A percentile compares a stretch with the other conserved stretches of the same genome.
phyloP scores from a whole-genome alignment of 305 asterid genomes.

The Fraxinus albicans region DNA sequence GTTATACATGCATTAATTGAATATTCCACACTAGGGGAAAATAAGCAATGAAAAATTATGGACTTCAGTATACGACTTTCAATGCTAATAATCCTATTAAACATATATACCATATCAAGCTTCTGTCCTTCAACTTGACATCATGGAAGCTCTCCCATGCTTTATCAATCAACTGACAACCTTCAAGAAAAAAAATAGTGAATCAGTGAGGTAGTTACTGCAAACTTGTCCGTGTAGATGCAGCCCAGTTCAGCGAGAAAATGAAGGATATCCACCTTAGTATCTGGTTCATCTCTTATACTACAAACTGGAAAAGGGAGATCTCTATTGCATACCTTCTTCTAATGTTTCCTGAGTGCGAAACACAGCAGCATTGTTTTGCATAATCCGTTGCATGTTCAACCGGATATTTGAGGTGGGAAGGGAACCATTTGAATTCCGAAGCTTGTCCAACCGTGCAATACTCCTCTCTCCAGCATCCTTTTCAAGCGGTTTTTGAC shows the following conservation, averaged over 20 bases:
- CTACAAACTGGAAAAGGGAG: not conserved
- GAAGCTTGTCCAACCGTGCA: conserved; percentile 92
- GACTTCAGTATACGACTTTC: conserved; percentile 1
- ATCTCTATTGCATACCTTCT: conserved; percentile 60
- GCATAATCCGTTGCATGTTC: conserved; percentile 96
- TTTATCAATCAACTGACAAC: conserved; percentile 87
- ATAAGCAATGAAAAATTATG: conserved; percentile 5
- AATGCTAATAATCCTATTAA: conserved; percentile 4
- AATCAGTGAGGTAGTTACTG: conserved; percentile 1
- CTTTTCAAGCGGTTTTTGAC: conserved; percentile 74
- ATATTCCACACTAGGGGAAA: not conserved
- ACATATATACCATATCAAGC: conserved; percentile 77
- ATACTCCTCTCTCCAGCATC: conserved; percentile 91
- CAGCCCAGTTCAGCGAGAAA: not conserved
- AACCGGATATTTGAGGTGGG: conserved; percentile 88
- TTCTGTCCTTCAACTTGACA: conserved; percentile 79
- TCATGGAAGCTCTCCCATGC: conserved; percentile 93
- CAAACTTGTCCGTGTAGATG: not conserved
- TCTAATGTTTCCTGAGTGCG: conserved; percentile 95
- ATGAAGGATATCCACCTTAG: not conserved
- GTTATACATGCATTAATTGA: not conserved
- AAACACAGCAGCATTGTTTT: conserved; percentile 96
- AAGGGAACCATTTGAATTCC: conserved; percentile 87
- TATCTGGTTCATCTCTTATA: not conserved
- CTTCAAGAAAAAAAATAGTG: conserved; percentile 36